phyloP scores from a whole-genome alignment of 345 rosid species.

The Hevea brasiliensis region DNA sequence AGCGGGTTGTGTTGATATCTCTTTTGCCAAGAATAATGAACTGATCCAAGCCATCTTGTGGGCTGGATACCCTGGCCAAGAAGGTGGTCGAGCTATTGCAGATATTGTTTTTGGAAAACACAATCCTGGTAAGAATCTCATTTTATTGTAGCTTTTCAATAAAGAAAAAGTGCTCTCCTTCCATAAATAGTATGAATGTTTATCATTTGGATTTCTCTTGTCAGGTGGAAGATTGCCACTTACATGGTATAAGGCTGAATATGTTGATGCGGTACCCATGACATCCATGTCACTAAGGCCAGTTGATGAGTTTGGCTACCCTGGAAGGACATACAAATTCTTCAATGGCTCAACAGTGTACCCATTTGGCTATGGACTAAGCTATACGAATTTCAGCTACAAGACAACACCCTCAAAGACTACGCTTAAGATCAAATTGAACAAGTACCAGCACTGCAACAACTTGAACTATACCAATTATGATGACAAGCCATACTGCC shows the following conservation, averaged over 20 bases:
- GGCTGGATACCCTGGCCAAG: slow-evolving; percentile 58
- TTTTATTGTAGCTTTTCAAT: no score
- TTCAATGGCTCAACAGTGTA: slow-evolving; percentile 44
- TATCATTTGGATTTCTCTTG: not conserved
- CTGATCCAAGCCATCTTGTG: slow-evolving; percentile 20
- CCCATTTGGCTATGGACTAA: slow-evolving; percentile 51
- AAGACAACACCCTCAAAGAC: not conserved
- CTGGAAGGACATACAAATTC: slow-evolving; percentile 61
- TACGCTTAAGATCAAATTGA: not conserved
- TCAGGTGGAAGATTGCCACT: slow-evolving; percentile 43
- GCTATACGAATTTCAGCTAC: slow-evolving; percentile 41
- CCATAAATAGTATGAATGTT: no score
- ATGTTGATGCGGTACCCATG: slow-evolving; percentile 40
- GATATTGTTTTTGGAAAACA: slow-evolving; percentile 58
- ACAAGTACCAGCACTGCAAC: slow-evolving; percentile 24
- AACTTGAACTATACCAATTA: not conserved
- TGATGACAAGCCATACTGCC: not conserved
- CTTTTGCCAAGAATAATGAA: slow-evolving; percentile 36
- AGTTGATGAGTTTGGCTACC: slow-evolving; percentile 37
- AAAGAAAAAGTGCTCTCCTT: no score
- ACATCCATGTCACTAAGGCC: slow-evolving; percentile 56
- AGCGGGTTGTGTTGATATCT: slow-evolving; percentile 53
- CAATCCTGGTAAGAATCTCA: slow-evolving; percentile 45
- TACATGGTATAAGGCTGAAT: slow-evolving; percentile 4
- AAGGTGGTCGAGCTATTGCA: slow-evolving; percentile 65